Conservation (phyloP, 805 yeast species). For the Metschnikowia lochheadii region DNA sequence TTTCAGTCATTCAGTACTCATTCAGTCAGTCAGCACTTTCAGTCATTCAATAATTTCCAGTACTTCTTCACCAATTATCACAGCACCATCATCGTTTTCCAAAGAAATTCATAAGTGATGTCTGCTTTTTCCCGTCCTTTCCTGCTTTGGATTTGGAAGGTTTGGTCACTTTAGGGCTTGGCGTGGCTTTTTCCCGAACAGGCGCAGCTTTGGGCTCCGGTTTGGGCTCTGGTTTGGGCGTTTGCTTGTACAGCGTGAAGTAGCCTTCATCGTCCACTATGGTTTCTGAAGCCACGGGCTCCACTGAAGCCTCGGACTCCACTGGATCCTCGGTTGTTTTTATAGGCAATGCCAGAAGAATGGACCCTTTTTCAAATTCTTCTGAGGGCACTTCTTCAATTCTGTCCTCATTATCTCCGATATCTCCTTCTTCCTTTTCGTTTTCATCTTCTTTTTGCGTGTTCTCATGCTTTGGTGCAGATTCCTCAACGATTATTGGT, state of each 20-base stretch:
- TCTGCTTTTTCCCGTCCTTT: conserved; percentile 32
- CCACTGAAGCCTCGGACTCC: background rate
- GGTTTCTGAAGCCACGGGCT: conserved; percentile 7
- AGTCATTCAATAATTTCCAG: no score
- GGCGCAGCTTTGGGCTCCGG: conserved; percentile 1
- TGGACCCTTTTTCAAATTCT: background rate
- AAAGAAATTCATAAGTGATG: conserved; percentile 47
- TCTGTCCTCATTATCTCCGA: background rate
- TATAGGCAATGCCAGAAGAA: background rate
- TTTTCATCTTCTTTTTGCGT: background rate
- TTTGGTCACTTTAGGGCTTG: background rate
- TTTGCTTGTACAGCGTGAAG: conserved; percentile 33
- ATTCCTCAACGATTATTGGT: conserved; percentile 12
- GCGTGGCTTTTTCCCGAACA: background rate
- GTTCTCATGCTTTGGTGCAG: no score
- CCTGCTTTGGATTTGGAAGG: background rate
- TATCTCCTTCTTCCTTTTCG: background rate
- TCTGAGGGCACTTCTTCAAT: background rate
- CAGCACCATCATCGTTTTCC: conserved; percentile 26
- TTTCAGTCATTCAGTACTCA: background rate
- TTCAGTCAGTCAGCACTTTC: no score
- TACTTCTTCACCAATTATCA: background rate
- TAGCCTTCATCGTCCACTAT: conserved; percentile 49
- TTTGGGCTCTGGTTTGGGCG: conserved; percentile 11
- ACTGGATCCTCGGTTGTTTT: background rate